Evolutionary conservation across 2,329 filamentous ascomycete species (phyloP).

Genomic region (Fusarium burgessii): DNA sequence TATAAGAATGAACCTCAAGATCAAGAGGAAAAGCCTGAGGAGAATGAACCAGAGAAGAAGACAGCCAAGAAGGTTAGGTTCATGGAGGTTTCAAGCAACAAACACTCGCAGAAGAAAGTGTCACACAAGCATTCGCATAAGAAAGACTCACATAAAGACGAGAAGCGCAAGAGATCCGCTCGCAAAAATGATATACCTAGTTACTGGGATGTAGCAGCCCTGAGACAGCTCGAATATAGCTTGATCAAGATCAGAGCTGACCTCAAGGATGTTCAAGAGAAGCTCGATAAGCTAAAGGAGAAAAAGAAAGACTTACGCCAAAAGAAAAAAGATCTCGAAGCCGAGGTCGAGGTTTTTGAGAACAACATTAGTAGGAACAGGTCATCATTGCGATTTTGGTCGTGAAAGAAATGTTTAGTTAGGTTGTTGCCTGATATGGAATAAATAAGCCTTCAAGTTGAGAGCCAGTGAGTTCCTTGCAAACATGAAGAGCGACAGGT

Average conservation of each 20-base stretch:
- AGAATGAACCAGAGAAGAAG: neutral
- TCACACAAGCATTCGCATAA: neutral
- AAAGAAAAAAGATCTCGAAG: neutral
- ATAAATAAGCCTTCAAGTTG: neutral
- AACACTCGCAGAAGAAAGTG: neutral
- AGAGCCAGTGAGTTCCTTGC: fast-evolving
- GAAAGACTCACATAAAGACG: neutral
- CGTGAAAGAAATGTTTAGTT: too few relatives aligned
- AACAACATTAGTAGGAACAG: neutral
- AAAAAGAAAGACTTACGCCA: neutral
- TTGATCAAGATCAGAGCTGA: too few relatives aligned
- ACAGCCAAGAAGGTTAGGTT: neutral
- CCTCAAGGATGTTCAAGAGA: too few relatives aligned
- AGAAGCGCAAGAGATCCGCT: fast-evolving
- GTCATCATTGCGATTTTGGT: neutral
- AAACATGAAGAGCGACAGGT: too few relatives aligned
- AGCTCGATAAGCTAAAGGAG: neutral
- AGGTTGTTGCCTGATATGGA: too few relatives aligned
- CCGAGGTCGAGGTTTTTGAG: neutral
- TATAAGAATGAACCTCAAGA: too few relatives aligned
- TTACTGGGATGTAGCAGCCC: too few relatives aligned
- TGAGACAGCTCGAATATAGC: too few relatives aligned
- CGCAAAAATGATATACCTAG: too few relatives aligned
- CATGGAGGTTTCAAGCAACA: neutral
- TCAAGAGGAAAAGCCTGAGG: neutral